These are phyloP conservation scores for Talaromyces nanjingensis DNA, from an alignment of 495 filamentous ascomycete species.

Conservation along the genomic window DNA sequence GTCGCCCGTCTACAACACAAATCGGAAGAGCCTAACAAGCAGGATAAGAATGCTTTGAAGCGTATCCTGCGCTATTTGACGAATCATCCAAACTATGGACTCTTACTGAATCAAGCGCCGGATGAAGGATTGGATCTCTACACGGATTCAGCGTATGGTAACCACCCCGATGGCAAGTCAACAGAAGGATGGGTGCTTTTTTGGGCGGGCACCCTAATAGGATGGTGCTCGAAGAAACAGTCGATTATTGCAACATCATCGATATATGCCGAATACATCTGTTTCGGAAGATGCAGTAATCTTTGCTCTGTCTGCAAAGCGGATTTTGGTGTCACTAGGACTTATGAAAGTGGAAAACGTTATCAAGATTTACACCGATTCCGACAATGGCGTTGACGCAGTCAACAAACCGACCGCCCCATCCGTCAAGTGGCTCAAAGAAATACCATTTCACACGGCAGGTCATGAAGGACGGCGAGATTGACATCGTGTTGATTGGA, in stretches of 20 bases:
- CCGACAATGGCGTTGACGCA: not conserved
- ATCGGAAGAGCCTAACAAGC: not conserved
- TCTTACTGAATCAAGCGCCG: not conserved
- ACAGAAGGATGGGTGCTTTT: not conserved
- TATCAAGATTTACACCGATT: not conserved
- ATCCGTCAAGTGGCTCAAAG: not conserved
- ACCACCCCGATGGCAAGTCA: not conserved
- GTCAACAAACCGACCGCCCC: not conserved
- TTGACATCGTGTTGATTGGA: not conserved
- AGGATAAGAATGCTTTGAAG: not conserved
- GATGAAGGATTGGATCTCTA: not conserved
- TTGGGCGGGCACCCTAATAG: not conserved
- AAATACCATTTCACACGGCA: not conserved
- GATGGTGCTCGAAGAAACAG: not conserved
- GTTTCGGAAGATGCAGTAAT: not conserved
- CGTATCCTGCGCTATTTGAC: not conserved
- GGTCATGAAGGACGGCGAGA: not conserved
- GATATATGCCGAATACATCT: not conserved
- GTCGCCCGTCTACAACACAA: slow-evolving; percentile 2
- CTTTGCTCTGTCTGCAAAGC: not conserved
- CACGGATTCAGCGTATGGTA: not conserved
- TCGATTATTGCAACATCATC: not conserved
- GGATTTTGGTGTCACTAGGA: not conserved
- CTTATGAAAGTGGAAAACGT: not conserved
- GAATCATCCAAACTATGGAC: not conserved